These are phyloP conservation scores for Dothidotthia symphoricarpi DNA, from an alignment of 2,329 filamentous ascomycete species.

Conservation along the genomic window DNA sequence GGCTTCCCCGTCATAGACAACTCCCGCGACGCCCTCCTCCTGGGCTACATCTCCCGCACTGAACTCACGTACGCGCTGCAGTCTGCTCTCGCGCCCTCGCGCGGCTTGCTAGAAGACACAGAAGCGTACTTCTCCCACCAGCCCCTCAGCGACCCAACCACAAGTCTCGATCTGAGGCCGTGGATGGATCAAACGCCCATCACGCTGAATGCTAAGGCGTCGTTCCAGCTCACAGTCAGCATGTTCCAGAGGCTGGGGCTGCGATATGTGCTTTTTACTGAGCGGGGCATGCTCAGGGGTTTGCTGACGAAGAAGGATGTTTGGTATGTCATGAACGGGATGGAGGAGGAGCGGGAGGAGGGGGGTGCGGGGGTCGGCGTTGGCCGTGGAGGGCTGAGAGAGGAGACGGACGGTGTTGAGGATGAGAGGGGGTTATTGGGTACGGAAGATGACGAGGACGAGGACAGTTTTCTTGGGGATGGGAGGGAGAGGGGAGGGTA, in stretches of 20 bases:
- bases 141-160: constrained; percentile 68
- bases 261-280: constrained; percentile 83
- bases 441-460: constrained; percentile 24
- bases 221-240: constrained; percentile 77
- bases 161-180: constrained; percentile 81
- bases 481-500: constrained; percentile 2
- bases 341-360: constrained; percentile 34
- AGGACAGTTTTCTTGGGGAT: constrained; percentile 18
- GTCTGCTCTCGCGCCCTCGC: constrained; percentile 56
- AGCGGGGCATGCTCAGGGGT: constrained; percentile 77
- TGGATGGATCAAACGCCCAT: constrained; percentile 99
- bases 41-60: constrained; percentile 91
- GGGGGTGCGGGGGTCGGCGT: constrained; percentile 38
- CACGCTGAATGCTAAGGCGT: constrained; percentile 74
- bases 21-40: constrained; percentile 70
- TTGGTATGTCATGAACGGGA: constrained; percentile 81
- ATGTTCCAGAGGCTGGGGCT: constrained; percentile 96
- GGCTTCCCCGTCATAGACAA: constrained; percentile 90
- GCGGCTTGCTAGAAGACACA: constrained; percentile 65
- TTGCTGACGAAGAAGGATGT: constrained; percentile 96
- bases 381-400: constrained; percentile 34
- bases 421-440: constrained; percentile 43
- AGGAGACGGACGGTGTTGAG: constrained; percentile 28
- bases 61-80: constrained; percentile 82
- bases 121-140: constrained; percentile 84